These are phyloP conservation scores for Fusarium succisae DNA, from an alignment of 2,329 filamentous ascomycete genomes.

Conservation along the genomic window DNA sequence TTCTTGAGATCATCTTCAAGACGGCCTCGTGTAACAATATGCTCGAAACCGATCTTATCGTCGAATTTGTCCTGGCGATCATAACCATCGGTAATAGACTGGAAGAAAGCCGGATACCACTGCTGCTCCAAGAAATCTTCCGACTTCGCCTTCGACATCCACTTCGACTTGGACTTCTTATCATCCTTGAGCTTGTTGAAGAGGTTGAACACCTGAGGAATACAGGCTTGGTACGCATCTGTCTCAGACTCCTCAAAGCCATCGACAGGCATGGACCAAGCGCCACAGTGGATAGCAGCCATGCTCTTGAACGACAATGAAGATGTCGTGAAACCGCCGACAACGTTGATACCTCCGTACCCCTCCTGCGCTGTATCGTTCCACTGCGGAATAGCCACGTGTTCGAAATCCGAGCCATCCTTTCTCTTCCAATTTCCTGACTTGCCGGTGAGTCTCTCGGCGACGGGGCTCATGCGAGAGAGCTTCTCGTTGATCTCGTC, in stretches of 20 bases:
- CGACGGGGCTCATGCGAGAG: slow-evolving; percentile 29
- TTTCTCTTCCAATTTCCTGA: slow-evolving; percentile 32
- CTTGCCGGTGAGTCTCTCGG: slow-evolving; percentile 34
- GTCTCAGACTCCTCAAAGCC: slow-evolving; percentile 54
- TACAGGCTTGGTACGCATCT: slow-evolving; percentile 55
- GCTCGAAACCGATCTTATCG: slow-evolving; percentile 45
- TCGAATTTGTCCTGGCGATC: slow-evolving; percentile 49
- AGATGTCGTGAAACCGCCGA: slow-evolving; percentile 52
- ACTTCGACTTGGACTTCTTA: not conserved
- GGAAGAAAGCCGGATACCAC: slow-evolving; percentile 49
- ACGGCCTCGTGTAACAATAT: slow-evolving; percentile 43
- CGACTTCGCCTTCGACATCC: not conserved
- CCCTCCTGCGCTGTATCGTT: slow-evolving; percentile 27
- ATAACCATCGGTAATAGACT: slow-evolving; percentile 49
- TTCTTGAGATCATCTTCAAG: slow-evolving; percentile 34
- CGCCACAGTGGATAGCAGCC: slow-evolving; percentile 54
- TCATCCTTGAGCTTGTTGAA: slow-evolving; percentile 45
- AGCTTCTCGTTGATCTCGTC: slow-evolving; percentile 42
- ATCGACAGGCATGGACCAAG: slow-evolving; percentile 51
- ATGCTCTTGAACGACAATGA: slow-evolving; percentile 57
- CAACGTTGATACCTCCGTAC: slow-evolving; percentile 53
- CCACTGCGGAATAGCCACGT: slow-evolving; percentile 42
- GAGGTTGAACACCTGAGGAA: slow-evolving; percentile 50
- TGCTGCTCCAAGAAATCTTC: slow-evolving; percentile 42
- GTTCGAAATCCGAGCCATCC: slow-evolving; percentile 42